Evolutionary conservation across 257 asterid species (phyloP), one percentile per base, ranked within the genome.

Genomic region (Anisodus tanguticus): DNA sequence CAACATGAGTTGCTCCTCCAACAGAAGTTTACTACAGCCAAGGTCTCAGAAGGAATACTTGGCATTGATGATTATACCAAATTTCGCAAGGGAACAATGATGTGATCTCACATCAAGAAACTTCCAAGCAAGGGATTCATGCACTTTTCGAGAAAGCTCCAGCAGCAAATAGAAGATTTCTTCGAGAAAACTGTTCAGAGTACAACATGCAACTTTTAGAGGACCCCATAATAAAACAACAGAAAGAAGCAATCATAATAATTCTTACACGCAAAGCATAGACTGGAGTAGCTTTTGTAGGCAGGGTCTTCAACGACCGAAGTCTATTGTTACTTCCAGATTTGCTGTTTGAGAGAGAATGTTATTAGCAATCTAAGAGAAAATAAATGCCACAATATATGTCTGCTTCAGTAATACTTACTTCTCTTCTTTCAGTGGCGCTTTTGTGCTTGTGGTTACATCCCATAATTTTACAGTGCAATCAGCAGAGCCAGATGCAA

Each of bases 401-500:
- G 55, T 57, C 54, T 37, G 67, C 54, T 53, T n/a, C 11, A 10
- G 71, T 37, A 12, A 68, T 76, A 80, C 97, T 88, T 89, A 94
- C 99, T 54, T 93, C 67, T 97, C 99, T 55, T 97, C 99, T 6
- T 87, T 81, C 87, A 93, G 95, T 43, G 91, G 83, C 66, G 88
- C 81, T 89, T 89, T 97, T 77, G 97, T 87, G 89, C 98, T 93
- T 31, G 97, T 88, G 68, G 96, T 88, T 26, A 92, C 99, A 88
- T 97, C 99, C 99, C 99, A 97, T 87, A 97, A 81, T 87, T 97
- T 97, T 67, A 97, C 99, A 41, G 99, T 93, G 92, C 96, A 90
- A 88, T 97, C 99, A 41, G 99, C 99, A 84, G 99, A 97, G 79
- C 99, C 99, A 51, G 99, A 97, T 83, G 99, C 99, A 70, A 97